Evolutionary conservation across 768 basidiomycete species (phyloP).

Genomic region (Amanita molliuscula): DNA sequence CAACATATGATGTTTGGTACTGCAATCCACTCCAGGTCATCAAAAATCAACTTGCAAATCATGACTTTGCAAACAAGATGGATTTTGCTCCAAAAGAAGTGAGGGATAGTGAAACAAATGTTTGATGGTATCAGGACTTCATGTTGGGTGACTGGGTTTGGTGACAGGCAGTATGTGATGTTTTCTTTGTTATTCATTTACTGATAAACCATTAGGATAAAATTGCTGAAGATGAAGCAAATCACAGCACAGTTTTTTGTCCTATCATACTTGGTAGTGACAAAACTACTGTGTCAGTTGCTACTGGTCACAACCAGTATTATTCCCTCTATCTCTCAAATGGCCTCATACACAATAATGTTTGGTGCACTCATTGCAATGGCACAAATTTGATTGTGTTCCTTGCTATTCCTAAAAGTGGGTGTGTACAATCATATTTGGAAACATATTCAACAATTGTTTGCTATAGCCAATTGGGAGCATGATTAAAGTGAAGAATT

Average conservation of each 20-base stretch:
- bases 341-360: slow-evolving; percentile 8
- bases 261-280: slow-evolving; percentile 14
- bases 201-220: neutral
- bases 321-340: slow-evolving; percentile 7
- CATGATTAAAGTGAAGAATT: neutral
- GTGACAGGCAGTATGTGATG: too few species aligned
- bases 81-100: slow-evolving; percentile 15
- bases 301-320: slow-evolving; percentile 9
- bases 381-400: slow-evolving; percentile 6
- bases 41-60: slow-evolving; percentile 14
- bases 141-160: slow-evolving; percentile 16
- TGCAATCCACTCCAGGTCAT: slow-evolving; percentile 12
- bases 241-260: slow-evolving; percentile 9
- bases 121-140: slow-evolving; percentile 12
- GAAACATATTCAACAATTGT: too few species aligned
- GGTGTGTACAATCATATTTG: too few species aligned
- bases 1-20: slow-evolving; percentile 16
- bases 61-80: slow-evolving; percentile 16
- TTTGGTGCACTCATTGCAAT: slow-evolving; percentile 8
- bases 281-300: slow-evolving; percentile 11
- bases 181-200: too few species aligned
- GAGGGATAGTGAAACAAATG: slow-evolving; percentile 5
- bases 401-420: slow-evolving; percentile 10
- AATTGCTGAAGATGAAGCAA: slow-evolving; percentile 7
- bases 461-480: neutral